A percentile compares a stretch with the other conserved stretches of the same genome.
phyloP scores from a whole-genome alignment of 371 early-diverging fungal genomes.

The Haplosporangium sp. region DNA sequence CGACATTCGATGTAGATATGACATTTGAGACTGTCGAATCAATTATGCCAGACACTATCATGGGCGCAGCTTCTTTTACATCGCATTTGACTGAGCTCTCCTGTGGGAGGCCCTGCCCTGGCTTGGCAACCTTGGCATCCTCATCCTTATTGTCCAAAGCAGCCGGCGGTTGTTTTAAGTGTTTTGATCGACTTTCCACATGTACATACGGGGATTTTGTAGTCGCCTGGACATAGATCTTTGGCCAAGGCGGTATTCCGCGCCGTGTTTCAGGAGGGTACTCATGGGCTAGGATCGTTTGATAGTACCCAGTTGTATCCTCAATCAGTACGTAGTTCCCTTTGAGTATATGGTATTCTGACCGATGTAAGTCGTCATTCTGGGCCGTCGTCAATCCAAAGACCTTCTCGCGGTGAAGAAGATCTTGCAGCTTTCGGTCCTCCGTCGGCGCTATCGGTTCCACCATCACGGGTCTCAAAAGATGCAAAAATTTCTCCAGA shows the following conservation, averaged over 20 bases:
- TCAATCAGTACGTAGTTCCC: constrained; percentile 32
- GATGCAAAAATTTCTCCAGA: constrained; percentile 7
- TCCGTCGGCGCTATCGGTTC: constrained; percentile 12
- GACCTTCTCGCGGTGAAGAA: constrained; percentile 32
- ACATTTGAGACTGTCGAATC: constrained; percentile 29
- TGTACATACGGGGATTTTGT: constrained; percentile 17
- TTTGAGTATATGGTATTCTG: constrained; percentile 32
- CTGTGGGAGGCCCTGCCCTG: background rate
- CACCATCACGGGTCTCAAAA: constrained; percentile 15
- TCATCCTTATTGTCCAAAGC: constrained; percentile 8
- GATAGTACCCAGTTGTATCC: constrained; percentile 28
- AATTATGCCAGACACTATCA: constrained; percentile 32
- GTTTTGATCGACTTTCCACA: background rate
- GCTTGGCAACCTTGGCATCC: background rate
- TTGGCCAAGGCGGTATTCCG: constrained; percentile 22
- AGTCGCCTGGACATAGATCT: constrained; percentile 16
- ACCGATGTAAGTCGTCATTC: constrained; percentile 16
- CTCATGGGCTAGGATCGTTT: constrained; percentile 33
- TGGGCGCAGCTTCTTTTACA: constrained; percentile 10
- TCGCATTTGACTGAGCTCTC: background rate
- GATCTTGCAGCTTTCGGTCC: constrained; percentile 23
- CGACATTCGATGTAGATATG: constrained; percentile 11
- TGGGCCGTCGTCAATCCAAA: constrained; percentile 36
- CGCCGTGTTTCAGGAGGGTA: constrained; percentile 5
- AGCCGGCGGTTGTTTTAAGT: background rate